A percentile compares a stretch with the other conserved stretches of the same genome.
Evolutionary conservation across 129 eudicot genomes (phyloP).

Genomic region (Helichrysum umbraculigerum): DNA sequence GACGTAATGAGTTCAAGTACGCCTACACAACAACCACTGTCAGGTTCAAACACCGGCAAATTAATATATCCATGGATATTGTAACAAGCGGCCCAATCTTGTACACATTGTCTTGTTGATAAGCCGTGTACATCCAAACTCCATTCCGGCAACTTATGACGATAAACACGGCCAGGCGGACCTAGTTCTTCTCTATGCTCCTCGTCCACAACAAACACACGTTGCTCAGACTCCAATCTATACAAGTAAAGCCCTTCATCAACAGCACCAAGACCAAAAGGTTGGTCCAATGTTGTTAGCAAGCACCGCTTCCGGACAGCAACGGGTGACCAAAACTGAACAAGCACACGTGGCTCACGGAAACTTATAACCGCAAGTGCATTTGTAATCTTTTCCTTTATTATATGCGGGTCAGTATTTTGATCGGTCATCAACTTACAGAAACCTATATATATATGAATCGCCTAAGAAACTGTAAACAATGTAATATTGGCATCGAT

Average conservation of each 20-base stretch:
- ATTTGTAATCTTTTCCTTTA: slow-evolving; percentile 8
- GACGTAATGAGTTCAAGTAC: slow-evolving; percentile 14
- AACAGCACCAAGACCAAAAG: slow-evolving; percentile 18
- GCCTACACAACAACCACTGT: slow-evolving; percentile 8
- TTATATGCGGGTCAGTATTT: background rate
- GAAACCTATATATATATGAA: slow-evolving; percentile 3
- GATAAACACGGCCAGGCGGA: slow-evolving; percentile 22
- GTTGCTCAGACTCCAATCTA: slow-evolving; percentile 11
- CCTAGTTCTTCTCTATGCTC: slow-evolving; percentile 9
- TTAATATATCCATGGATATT: slow-evolving; percentile 8
- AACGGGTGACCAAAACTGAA: slow-evolving; percentile 20
- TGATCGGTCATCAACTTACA: background rate
- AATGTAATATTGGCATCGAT: too few relatives aligned
- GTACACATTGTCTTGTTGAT: slow-evolving; percentile 10
- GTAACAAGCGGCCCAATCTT: slow-evolving; percentile 9
- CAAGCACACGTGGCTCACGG: slow-evolving; percentile 18
- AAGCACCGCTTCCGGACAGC: background rate
- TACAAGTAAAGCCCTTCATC: slow-evolving; percentile 20
- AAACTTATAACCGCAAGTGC: background rate
- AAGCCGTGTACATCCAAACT: background rate
- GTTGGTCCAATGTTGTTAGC: too few relatives aligned
- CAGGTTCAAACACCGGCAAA: slow-evolving; percentile 4
- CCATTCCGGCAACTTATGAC: slow-evolving; percentile 18
- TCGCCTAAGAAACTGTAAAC: background rate
- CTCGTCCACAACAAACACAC: slow-evolving; percentile 7